Evolutionary conservation across 192 early-diverging fungal genomes (phyloP).

Genomic region (Coemansia sp.): DNA sequence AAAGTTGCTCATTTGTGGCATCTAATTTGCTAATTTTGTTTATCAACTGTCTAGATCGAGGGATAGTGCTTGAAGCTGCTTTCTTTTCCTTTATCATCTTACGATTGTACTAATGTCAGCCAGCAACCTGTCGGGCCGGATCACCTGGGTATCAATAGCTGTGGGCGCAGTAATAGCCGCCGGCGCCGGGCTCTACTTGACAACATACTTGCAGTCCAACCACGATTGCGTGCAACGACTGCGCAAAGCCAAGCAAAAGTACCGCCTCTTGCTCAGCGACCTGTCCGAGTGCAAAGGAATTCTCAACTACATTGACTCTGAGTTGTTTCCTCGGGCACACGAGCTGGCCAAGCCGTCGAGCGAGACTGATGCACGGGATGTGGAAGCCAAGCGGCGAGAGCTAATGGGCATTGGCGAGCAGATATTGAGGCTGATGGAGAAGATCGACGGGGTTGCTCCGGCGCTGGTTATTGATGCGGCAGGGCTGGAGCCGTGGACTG

Average conservation of each 20-base stretch:
- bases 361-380: background rate
- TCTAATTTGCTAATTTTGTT: background rate
- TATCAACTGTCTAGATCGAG: background rate
- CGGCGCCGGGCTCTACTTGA: constrained; percentile 18
- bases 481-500: constrained; percentile 50
- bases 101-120: background rate
- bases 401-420: constrained; percentile 30
- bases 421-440: constrained; percentile 44
- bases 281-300: constrained; percentile 43
- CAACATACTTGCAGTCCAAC: constrained; percentile 23
- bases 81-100: too few species aligned
- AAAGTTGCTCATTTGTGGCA: constrained; percentile 4
- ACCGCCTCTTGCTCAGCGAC: constrained; percentile 26
- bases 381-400: constrained; percentile 14
- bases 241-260: constrained; percentile 33
- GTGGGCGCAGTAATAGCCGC: constrained; percentile 20
- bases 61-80: too few species aligned
- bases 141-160: background rate
- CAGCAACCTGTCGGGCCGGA: background rate
- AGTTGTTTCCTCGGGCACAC: constrained; percentile 21
- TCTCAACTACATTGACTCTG: constrained; percentile 30
- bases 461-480: constrained; percentile 47
- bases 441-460: constrained; percentile 44
- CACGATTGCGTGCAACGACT: constrained; percentile 26
- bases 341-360: constrained; percentile 6